phyloP scores from a whole-genome alignment of 2,329 filamentous ascomycete genomes.

The Arthrobotrys iridis region DNA sequence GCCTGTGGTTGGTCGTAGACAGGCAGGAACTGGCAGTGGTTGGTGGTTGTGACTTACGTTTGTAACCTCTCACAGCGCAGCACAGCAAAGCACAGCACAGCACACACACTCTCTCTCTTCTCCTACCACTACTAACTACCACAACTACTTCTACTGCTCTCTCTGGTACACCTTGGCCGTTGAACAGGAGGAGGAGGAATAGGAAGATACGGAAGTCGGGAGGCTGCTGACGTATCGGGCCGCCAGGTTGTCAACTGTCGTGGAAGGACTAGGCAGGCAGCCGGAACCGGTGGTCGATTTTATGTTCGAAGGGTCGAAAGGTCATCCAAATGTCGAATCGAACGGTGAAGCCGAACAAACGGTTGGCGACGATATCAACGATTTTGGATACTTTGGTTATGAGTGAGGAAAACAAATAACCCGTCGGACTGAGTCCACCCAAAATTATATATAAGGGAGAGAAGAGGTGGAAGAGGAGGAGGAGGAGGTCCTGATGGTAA shows the following conservation, averaged over 20 bases:
- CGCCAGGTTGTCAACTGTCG: slow-evolving; percentile 27
- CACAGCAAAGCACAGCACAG: not conserved
- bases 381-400: no score
- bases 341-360: no score
- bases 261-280: slow-evolving; percentile 1
- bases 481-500: not conserved
- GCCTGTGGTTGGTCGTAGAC: not conserved
- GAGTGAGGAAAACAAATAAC: slow-evolving; percentile 14
- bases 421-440: slow-evolving; percentile 8
- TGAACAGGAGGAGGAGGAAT: no score
- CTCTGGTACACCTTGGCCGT: slow-evolving; percentile 11
- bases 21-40: no score
- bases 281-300: not conserved
- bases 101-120: not conserved
- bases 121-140: not conserved
- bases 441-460: not conserved
- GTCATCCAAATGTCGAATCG: no score
- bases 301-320: not conserved
- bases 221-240: slow-evolving; percentile 16
- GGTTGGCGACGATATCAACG: no score
- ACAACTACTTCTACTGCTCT: not conserved
- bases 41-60: not conserved
- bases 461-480: not conserved
- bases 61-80: slow-evolving; percentile 9
- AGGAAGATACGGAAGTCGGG: no score